Base-by-base conservation (phyloP, 1,284 basidiomycete species). In the Heimioporus punctisporus region DNA sequence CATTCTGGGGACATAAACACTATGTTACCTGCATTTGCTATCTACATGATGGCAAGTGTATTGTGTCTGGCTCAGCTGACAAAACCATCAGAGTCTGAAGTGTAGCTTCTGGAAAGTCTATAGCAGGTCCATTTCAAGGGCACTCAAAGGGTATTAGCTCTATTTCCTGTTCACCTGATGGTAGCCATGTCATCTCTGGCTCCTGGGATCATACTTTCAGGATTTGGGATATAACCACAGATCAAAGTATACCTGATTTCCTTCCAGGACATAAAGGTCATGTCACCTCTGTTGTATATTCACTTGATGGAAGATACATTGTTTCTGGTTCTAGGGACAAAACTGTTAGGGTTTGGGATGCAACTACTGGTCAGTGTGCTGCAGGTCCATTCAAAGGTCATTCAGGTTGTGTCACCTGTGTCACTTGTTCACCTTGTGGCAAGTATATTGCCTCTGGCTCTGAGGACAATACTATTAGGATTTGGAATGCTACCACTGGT, bases 321-420 rank as follows among this genome's bases (percentile, higher is more conserved):
- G 47, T 44, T 26, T 50, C 47, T 50, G 43, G 52, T 15, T 50
- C 47, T 37, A 0, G 5, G 15, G 44, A 41, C 21, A 40, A 46
- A 4, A 51, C 50, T 21, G 30, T 49, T 15, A 49, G 39, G 39
- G 28, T 49, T 17, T 49, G 48, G 48, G 37, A 49, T 49, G 26
- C 48, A 27, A 15, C 26, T 15, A 40, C 44, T 31, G 27, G n/a
- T 25, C 34, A 45, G 31, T 26, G 6, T 39, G 26, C 21, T 12
- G 31, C 21, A 40, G 34, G 27, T 21, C 42, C 34, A 34, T 43
- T 54, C 11, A 3, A 44, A 7, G 49, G 45, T 5, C 53, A 55
- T 3, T 26, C 15, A 8, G 5, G 2, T 10, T 6, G 2, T 2
- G 17, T 48, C 8, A 5, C 0, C 3, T 47, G 27, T 34, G 30